Percentiles rank a stretch among this genome's conserved stretches.
Evolutionary conservation across 2,329 filamentous ascomycete species (phyloP).

Genomic region (Aspergillus fischeri): DNA sequence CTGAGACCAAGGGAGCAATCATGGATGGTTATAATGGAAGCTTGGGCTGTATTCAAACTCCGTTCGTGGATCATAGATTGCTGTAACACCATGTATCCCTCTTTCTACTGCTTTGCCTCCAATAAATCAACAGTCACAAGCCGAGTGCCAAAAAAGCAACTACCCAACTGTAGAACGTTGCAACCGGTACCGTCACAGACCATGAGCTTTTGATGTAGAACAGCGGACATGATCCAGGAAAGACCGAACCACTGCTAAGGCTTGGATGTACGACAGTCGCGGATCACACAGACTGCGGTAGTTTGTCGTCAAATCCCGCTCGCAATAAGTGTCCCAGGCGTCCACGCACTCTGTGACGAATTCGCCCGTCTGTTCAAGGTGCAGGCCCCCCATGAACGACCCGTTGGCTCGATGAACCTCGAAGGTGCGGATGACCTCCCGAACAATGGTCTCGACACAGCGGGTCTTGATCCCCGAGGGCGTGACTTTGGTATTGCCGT

Average conservation of each 20-base stretch:
- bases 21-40: not conserved
- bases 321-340: slow-evolving; percentile 72
- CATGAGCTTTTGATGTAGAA: not conserved
- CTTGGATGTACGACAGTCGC: slow-evolving; percentile 46
- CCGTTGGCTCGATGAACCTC: slow-evolving; percentile 73
- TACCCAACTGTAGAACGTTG: not conserved
- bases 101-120: no score
- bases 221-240: slow-evolving; percentile 3
- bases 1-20: not conserved
- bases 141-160: not conserved
- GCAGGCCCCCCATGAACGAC: slow-evolving; percentile 82
- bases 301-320: slow-evolving; percentile 71
- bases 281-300: slow-evolving; percentile 70
- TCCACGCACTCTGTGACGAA: slow-evolving; percentile 90
- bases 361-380: slow-evolving; percentile 90
- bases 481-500: slow-evolving; percentile 67
- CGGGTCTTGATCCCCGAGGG: slow-evolving; percentile 78
- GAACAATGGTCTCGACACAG: slow-evolving; percentile 78
- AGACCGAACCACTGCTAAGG: not conserved
- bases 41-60: not conserved
- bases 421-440: slow-evolving; percentile 74
- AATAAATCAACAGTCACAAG: not conserved
- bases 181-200: not conserved
- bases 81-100: not conserved
- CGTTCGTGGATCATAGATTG: not conserved